These are phyloP conservation scores for Jacaranda copaia DNA, from an alignment of 257 asterid genomes.

Conservation along the genomic window DNA sequence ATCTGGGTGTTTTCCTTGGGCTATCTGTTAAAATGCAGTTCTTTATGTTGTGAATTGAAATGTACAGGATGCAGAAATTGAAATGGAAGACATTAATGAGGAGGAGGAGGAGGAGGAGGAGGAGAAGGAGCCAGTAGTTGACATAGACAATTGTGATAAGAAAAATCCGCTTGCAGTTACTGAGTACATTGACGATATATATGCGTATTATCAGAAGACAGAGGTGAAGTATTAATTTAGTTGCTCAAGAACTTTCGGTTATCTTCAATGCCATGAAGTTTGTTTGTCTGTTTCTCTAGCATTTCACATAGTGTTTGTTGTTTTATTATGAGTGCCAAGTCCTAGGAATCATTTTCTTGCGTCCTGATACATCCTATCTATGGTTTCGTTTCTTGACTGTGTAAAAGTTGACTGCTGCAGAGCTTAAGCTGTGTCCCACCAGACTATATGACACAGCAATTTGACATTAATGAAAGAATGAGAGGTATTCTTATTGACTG, in stretches of 20 bases:
- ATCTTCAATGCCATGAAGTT: too few species aligned
- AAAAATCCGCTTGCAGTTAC: conserved; percentile 66
- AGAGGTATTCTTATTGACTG: conserved; percentile 90
- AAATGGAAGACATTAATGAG: conserved; percentile 60
- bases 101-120: conserved; percentile 46
- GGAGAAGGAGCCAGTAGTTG: conserved; percentile 37
- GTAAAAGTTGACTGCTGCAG: conserved; percentile 44
- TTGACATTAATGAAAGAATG: conserved; percentile 87
- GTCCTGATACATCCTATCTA: neutral
- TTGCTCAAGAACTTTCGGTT: neutral
- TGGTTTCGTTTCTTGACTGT: neutral
- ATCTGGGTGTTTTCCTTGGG: neutral
- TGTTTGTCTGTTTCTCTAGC: too few species aligned
- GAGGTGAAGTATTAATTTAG: conserved; percentile 58
- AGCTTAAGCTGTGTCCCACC: conserved; percentile 60
- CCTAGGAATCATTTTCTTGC: neutral
- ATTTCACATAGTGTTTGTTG: too few species aligned
- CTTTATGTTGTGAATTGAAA: neutral
- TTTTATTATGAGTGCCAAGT: neutral
- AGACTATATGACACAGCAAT: conserved; percentile 71
- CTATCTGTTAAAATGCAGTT: conserved; percentile 11
- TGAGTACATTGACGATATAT: conserved; percentile 73
- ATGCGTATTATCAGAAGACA: conserved; percentile 55
- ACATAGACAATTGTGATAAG: conserved; percentile 67
- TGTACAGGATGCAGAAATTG: conserved; percentile 52